These are phyloP conservation scores for Alternaria ventricosa DNA, from an alignment of 2,329 filamentous ascomycete species.

Conservation along the genomic window DNA sequence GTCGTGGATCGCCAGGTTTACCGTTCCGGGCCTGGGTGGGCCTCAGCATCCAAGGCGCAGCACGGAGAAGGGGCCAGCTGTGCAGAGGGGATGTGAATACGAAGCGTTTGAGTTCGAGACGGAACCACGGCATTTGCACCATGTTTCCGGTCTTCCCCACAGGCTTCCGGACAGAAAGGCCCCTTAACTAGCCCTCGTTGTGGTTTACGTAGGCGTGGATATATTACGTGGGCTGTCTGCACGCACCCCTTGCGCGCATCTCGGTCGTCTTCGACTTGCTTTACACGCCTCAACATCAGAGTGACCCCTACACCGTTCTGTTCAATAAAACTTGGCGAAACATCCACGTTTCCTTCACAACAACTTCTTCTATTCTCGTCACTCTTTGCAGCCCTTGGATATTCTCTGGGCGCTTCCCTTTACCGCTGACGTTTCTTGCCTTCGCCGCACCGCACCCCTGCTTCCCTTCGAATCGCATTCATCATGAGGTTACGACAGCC, in stretches of 20 bases:
- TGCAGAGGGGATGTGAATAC: constrained; percentile 16
- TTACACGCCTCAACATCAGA: constrained; percentile 18
- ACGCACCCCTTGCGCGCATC: constrained; percentile 39
- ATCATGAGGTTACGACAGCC: constrained; percentile 66
- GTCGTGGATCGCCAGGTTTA: background rate
- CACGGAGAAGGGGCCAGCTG: constrained; percentile 31
- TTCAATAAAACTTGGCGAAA: constrained; percentile 4
- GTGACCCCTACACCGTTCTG: constrained; percentile 8
- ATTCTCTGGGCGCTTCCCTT: background rate
- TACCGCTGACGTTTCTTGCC: constrained; percentile 2
- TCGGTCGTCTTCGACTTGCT: constrained; percentile 18
- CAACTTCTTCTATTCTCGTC: constrained; percentile 15
- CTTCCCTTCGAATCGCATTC: constrained; percentile 21
- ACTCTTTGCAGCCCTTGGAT: constrained; percentile 5
- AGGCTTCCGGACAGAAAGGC: constrained; percentile 8
- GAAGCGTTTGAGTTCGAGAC: constrained; percentile 22
- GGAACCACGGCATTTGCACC: constrained; percentile 12
- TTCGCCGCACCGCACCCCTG: constrained; percentile 9
- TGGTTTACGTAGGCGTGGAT: constrained; percentile 15
- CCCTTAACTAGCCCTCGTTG: constrained; percentile 24
- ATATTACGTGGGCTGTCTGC: constrained; percentile 27
- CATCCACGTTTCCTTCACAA: constrained; percentile 1
- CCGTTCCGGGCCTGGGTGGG: constrained; percentile 10
- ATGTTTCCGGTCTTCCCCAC: constrained; percentile 11
- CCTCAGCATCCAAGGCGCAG: constrained; percentile 1